Conservation (phyloP, 192 early-diverging fungal genomes). For the Coemansia pectinata region DNA sequence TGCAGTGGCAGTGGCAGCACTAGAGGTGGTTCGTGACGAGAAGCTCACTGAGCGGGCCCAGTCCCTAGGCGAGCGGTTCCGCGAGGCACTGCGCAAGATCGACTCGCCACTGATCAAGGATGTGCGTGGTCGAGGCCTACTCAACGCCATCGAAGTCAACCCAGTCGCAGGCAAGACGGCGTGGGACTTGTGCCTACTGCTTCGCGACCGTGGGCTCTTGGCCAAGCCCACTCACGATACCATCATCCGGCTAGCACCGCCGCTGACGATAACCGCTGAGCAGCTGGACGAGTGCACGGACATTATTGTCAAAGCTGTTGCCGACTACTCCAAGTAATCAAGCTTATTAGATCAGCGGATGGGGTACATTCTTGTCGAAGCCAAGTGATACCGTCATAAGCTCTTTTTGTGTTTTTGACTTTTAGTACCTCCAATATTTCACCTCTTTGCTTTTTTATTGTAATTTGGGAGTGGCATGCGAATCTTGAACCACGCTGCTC, state of each 20-base stretch:
- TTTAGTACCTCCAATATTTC: not conserved
- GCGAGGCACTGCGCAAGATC: conserved; percentile 70
- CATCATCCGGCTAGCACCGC: conserved; percentile 96
- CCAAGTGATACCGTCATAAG: not conserved
- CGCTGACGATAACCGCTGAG: conserved; percentile 91
- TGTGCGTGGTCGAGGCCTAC: conserved; percentile 89
- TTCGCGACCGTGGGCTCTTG: conserved; percentile 90
- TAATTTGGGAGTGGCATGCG: conserved; percentile 2
- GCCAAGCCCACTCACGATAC: conserved; percentile 99
- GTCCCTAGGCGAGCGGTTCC: conserved; percentile 84
- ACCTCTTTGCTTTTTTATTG: not conserved
- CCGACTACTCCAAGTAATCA: conserved; percentile 56
- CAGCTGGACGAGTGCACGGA: conserved; percentile 78
- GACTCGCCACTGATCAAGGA: conserved; percentile 75
- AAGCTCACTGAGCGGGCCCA: conserved; percentile 78
- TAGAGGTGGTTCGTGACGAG: conserved; percentile 95
- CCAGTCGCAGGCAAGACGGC: conserved; percentile 82
- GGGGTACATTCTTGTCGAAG: too few relatives aligned
- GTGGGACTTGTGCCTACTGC: conserved; percentile 94
- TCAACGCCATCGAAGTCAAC: conserved; percentile 97
- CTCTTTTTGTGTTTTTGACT: not conserved
- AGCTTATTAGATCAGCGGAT: too few relatives aligned
- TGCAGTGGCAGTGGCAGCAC: conserved; percentile 92
- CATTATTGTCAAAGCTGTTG: conserved; percentile 78
- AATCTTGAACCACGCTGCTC: conserved; percentile 9